Conservation (phyloP, 2,329 filamentous ascomycete genomes). For the Pleurostoma richardsiae region DNA sequence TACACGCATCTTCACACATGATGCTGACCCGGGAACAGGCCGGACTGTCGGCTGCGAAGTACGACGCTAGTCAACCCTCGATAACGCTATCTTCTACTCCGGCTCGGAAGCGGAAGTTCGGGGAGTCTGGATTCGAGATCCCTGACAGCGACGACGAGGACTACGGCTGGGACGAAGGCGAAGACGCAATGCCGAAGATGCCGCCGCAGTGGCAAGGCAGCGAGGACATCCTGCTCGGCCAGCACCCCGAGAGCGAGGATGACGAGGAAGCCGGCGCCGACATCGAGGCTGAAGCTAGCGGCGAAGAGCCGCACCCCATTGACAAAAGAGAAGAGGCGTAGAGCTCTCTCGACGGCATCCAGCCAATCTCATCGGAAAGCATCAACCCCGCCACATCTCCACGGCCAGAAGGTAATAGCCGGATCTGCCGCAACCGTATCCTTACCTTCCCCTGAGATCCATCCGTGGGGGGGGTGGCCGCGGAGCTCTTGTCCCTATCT, state of each 20-base stretch:
- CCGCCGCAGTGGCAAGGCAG: constrained; percentile 66
- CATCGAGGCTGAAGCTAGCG: too few species aligned
- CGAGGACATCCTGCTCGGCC: constrained; percentile 54
- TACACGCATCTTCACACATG: constrained; percentile 4
- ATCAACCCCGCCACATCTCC: too few species aligned
- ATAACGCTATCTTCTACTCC: constrained; percentile 26
- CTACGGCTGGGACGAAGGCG: constrained; percentile 67
- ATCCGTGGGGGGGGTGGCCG: too few species aligned
- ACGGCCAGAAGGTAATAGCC: too few species aligned
- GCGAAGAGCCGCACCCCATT: too few species aligned
- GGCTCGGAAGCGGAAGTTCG: constrained; percentile 59
- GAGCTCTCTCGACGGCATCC: too few species aligned
- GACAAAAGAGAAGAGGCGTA: too few species aligned
- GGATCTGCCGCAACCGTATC: too few species aligned
- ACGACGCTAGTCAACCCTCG: constrained; percentile 30
- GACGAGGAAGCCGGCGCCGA: constrained; percentile 11
- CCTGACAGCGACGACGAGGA: constrained; percentile 62
- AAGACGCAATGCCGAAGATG: constrained; percentile 54
- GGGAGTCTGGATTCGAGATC: constrained; percentile 54
- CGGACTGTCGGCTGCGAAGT: constrained; percentile 35
- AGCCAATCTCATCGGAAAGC: too few species aligned
- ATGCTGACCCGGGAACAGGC: constrained; percentile 22
- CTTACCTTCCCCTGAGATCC: too few species aligned
- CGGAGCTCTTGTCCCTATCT: too few species aligned
- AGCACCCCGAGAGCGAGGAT: constrained; percentile 21